Percentiles rank a stretch among this genome's conserved stretches.
These are phyloP conservation scores for Hypoxylon sp. DNA, from an alignment of 2,329 filamentous ascomycete species.

Conservation along the genomic window DNA sequence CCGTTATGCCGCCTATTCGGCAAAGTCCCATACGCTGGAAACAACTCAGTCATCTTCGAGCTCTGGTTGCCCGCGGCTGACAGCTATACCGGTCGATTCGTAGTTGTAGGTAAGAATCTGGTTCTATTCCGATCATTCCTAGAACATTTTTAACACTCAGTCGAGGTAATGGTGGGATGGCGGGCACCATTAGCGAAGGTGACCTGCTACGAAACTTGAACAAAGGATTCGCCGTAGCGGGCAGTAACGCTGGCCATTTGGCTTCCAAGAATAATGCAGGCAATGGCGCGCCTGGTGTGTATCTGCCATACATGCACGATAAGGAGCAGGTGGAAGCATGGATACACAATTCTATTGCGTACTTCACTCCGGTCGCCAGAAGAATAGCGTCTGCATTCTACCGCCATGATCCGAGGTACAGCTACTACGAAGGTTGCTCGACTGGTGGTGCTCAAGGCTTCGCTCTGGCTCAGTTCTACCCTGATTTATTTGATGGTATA, in stretches of 20 bases:
- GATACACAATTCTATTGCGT: constrained; percentile 55
- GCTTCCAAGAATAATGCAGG: constrained; percentile 39
- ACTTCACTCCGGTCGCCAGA: constrained; percentile 51
- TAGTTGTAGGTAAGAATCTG: constrained; percentile 43
- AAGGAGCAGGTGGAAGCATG: constrained; percentile 47
- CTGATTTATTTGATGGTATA: constrained; percentile 58
- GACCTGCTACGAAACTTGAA: constrained; percentile 42
- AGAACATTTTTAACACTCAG: neutral
- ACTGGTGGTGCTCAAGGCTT: constrained; percentile 59
- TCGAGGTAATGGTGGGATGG: constrained; percentile 47
- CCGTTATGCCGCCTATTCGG: constrained; percentile 42
- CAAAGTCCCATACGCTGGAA: constrained; percentile 34
- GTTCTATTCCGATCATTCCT: neutral
- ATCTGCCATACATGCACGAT: constrained; percentile 41
- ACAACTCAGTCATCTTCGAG: constrained; percentile 46
- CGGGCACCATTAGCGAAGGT: constrained; percentile 40
- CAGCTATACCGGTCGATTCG: constrained; percentile 41
- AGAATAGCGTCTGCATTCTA: constrained; percentile 53
- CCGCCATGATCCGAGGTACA: constrained; percentile 46
- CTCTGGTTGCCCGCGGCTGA: constrained; percentile 42
- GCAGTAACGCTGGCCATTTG: constrained; percentile 45
- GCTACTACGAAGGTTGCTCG: constrained; percentile 57
- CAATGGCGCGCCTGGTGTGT: constrained; percentile 35
- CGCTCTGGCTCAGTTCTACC: constrained; percentile 56
- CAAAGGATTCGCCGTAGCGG: constrained; percentile 45